Percentiles rank a stretch among this genome's conserved stretches.
These are phyloP conservation scores for Boletus tomentosulus DNA, from an alignment of 768 basidiomycete species.

Conservation along the genomic window DNA sequence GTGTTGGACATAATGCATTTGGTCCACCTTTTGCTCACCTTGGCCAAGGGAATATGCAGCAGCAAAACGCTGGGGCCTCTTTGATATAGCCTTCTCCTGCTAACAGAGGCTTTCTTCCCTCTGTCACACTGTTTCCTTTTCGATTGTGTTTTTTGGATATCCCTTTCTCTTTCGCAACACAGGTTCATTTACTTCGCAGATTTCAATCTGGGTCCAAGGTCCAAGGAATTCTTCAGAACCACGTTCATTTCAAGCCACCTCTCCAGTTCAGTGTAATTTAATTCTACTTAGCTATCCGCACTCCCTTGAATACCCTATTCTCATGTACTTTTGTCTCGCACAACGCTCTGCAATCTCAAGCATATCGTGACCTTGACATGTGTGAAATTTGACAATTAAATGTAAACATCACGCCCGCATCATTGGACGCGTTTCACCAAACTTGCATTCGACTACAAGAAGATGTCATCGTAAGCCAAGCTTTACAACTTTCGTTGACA, in stretches of 20 bases:
- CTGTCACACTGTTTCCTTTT: neutral
- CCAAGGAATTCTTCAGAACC: no score
- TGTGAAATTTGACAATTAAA: neutral
- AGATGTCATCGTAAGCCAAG: conserved; percentile 26
- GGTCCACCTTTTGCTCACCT: conserved; percentile 18
- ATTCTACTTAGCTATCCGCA: conserved; percentile 8
- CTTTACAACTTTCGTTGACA: neutral
- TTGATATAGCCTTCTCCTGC: conserved; percentile 40
- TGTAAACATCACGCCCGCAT: conserved; percentile 20
- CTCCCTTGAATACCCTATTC: conserved; percentile 15
- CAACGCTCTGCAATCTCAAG: neutral
- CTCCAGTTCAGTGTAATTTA: conserved; percentile 20
- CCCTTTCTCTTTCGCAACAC: neutral
- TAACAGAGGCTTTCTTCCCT: conserved; percentile 3
- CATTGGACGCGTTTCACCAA: conserved; percentile 5
- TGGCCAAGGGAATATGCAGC: conserved; percentile 30
- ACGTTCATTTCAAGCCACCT: conserved; percentile 1
- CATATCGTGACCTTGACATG: neutral
- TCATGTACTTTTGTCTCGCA: conserved; percentile 1
- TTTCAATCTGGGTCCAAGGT: conserved; percentile 5
- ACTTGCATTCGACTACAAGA: neutral
- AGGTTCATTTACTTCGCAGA: conserved; percentile 2
- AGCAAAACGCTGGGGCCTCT: conserved; percentile 43
- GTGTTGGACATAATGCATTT: conserved; percentile 21
- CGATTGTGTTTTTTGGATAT: conserved; percentile 5